Evolutionary conservation across 1,284 basidiomycete genomes (phyloP).

Genomic region (Mycena citricolor): DNA sequence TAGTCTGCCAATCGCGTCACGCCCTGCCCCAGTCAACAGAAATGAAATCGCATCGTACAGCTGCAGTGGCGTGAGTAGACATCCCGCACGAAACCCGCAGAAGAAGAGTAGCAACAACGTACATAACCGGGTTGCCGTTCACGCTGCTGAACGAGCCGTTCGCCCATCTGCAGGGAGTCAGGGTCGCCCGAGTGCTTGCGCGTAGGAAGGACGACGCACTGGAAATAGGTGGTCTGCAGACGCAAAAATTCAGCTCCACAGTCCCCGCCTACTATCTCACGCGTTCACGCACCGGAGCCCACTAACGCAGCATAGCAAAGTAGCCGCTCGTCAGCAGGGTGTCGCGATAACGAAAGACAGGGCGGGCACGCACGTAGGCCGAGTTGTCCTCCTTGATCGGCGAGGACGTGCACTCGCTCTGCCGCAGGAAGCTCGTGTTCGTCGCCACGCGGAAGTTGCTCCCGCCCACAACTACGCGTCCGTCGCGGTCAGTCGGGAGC

Average conservation of each 20-base stretch:
- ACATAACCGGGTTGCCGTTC: conserved; percentile 42
- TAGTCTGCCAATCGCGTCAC: too few species aligned
- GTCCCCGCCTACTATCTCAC: too few species aligned
- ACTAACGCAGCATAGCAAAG: too few species aligned
- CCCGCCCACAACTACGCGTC: conserved; percentile 40
- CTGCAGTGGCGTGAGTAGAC: conserved; percentile 24
- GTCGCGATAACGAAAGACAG: not conserved
- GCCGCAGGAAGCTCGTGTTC: conserved; percentile 34
- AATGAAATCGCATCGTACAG: too few species aligned
- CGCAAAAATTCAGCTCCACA: too few species aligned
- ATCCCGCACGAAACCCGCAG: not conserved
- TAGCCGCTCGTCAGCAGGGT: not conserved
- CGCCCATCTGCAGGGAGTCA: conserved; percentile 31
- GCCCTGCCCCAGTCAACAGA: too few species aligned
- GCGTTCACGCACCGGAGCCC: conserved; percentile 39
- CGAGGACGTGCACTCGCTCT: conserved; percentile 42
- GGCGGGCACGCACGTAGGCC: conserved; percentile 31
- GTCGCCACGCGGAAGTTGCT: conserved; percentile 40
- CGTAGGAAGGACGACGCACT: conserved; percentile 25
- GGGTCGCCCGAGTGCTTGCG: conserved; percentile 4
- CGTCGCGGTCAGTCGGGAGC: too few species aligned
- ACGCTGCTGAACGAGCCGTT: conserved; percentile 42
- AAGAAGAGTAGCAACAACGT: conserved; percentile 21
- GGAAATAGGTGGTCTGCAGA: conserved; percentile 40
- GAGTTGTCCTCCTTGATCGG: conserved; percentile 44